Evolutionary conservation across 495 filamentous ascomycete genomes (phyloP), one percentile per base, ranked within the genome.

Genomic region (Wilcoxina mikolae): DNA sequence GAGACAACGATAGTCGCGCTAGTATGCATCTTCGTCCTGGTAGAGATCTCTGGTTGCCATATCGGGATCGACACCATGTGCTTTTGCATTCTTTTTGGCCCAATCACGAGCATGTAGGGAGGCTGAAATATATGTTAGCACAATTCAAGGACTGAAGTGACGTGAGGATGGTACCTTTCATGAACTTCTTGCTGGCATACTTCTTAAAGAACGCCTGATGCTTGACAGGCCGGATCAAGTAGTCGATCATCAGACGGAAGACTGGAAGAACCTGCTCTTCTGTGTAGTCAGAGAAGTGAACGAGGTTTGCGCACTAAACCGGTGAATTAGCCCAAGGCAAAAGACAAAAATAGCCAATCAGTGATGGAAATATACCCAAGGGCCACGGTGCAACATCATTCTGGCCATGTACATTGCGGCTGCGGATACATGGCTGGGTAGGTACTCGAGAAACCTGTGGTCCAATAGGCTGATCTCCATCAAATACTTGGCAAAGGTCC

Each of bases 151-250:
- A 53, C 3, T 31, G 42, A 51, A 47, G 51, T 20, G 31, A 51
- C 26, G 28, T 56, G 48, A 48, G 29, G 7, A 29, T 1, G 35
- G 11, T 51, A 88, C 91, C 90, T 73, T 95, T 95, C 64, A 95
- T 69, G 70, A 95, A 98, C 70, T 90, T 94, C 74, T 95, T 96
- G 77, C 87, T 91, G 15, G 93, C 91, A 65, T 98, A 98, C 68
- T 98, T 98, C 76, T 90, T 91, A 76, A 94, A 96, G 77, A 98
- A 96, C 17, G 93, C 91, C 68, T 95, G 87, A 61, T 96, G 91
- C 35, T 76, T 76, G 42, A 95, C 86, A 27, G 93, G 91, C 7
- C 81, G 78, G 54, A 80, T 82, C 29, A 96, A 79, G 65, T 96
- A 96, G 65, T 96, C 87, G 53, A 98, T 77, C 90, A 98, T 95